These are phyloP conservation scores for Starmerella apis DNA, from an alignment of 805 yeast species.

Conservation along the genomic window DNA sequence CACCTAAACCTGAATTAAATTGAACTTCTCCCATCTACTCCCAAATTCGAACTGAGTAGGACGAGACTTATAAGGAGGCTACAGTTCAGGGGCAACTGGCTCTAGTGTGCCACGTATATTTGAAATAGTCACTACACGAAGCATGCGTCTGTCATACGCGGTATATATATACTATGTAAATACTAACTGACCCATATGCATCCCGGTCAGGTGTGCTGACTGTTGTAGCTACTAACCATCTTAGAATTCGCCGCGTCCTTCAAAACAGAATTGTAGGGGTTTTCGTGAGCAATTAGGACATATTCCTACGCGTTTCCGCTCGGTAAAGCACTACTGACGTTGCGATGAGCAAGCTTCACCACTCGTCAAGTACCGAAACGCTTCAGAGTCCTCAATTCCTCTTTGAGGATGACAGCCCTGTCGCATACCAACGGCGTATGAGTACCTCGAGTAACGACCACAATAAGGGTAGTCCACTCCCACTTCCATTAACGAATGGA, in stretches of 20 bases:
- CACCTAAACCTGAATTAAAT: neutral
- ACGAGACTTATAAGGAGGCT: too few relatives aligned
- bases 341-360: slow-evolving; percentile 7
- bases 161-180: neutral
- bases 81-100: too few relatives aligned
- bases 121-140: too few relatives aligned
- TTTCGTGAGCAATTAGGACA: too few relatives aligned
- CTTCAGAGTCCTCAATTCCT: neutral
- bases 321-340: neutral
- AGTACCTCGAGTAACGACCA: neutral
- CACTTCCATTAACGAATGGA: neutral
- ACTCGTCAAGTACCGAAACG: slow-evolving; percentile 5
- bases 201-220: slow-evolving; percentile 4
- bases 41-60: too few relatives aligned
- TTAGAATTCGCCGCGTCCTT: too few relatives aligned
- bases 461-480: neutral
- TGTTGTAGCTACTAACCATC: neutral
- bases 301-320: neutral
- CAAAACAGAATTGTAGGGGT: too few relatives aligned
- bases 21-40: too few relatives aligned
- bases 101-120: too few relatives aligned
- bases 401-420: slow-evolving; percentile 2
- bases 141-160: too few relatives aligned
- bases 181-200: too few relatives aligned
- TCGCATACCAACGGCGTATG: neutral